Conservation (phyloP, 371 early-diverging fungal species). For the Mucor sp. region DNA sequence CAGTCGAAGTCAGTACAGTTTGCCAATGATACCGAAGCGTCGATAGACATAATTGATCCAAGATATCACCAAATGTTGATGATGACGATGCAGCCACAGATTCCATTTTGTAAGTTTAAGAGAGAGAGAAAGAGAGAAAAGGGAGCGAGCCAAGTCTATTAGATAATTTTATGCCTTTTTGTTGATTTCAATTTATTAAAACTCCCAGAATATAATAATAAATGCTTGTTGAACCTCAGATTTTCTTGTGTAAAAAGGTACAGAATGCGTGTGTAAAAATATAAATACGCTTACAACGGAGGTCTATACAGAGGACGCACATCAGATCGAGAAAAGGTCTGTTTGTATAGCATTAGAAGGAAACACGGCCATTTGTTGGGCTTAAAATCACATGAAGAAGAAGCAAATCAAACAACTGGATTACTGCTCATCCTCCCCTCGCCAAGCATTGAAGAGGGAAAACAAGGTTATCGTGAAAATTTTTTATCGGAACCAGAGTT, state of each 20-base stretch:
- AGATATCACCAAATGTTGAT: conserved; percentile 22
- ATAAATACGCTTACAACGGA: neutral
- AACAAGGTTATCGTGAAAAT: neutral
- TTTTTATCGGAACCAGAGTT: neutral
- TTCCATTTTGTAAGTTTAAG: neutral
- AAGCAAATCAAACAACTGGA: neutral
- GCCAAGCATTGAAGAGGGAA: neutral
- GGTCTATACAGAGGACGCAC: neutral
- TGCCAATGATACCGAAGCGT: conserved; percentile 50
- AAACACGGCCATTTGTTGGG: neutral
- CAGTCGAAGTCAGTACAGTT: conserved; percentile 34
- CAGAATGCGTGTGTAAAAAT: neutral
- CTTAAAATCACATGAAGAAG: neutral
- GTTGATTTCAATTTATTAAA: neutral
- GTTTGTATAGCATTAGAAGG: neutral
- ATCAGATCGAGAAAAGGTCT: neutral
- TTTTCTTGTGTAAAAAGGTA: neutral
- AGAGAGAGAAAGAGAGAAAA: neutral
- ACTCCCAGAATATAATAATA: neutral
- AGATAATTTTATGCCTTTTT: neutral
- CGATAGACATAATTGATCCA: conserved; percentile 35
- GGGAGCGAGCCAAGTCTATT: neutral
- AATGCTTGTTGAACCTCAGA: neutral
- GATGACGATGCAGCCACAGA: neutral
- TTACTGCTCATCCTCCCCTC: neutral